Evolutionary conservation across 768 basidiomycete genomes (phyloP).

Genomic region (Boletus bicolor): DNA sequence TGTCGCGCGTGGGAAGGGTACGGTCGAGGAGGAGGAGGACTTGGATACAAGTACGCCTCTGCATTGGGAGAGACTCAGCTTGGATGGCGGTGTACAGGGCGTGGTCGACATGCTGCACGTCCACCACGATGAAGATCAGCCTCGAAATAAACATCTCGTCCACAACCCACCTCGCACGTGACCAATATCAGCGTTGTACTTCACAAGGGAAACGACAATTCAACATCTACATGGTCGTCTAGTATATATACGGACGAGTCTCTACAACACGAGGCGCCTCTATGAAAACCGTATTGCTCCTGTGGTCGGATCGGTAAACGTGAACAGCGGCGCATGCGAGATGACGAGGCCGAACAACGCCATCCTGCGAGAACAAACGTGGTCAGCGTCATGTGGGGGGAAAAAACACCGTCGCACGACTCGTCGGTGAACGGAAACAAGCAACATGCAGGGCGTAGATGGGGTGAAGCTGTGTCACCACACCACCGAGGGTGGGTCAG

Average conservation of each 20-base stretch:
- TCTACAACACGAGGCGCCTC: conserved; percentile 18
- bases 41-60: background rate
- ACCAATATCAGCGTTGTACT: conserved; percentile 18
- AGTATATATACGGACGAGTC: conserved; percentile 16
- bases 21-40: conserved; percentile 10
- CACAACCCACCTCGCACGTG: conserved; percentile 26
- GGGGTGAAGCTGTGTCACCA: conserved; percentile 17
- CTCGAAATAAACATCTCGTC: background rate
- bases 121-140: conserved; percentile 2
- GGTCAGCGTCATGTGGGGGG: conserved; percentile 23
- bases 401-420: conserved; percentile 5
- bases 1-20: conserved; percentile 19
- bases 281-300: conserved; percentile 33
- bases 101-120: conserved; percentile 33
- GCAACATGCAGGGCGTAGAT: conserved; percentile 12
- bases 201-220: background rate
- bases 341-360: conserved; percentile 31
- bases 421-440: conserved; percentile 24
- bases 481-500: conserved; percentile 12
- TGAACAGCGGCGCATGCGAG: conserved; percentile 32
- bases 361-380: conserved; percentile 32
- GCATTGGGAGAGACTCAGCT: background rate
- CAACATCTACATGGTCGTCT: background rate
- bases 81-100: conserved; percentile 24
- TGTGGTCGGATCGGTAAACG: conserved; percentile 31